These are phyloP conservation scores for Zygnema circumcarinatum DNA, from an alignment of 139 green algal genomes.

Conservation along the genomic window DNA sequence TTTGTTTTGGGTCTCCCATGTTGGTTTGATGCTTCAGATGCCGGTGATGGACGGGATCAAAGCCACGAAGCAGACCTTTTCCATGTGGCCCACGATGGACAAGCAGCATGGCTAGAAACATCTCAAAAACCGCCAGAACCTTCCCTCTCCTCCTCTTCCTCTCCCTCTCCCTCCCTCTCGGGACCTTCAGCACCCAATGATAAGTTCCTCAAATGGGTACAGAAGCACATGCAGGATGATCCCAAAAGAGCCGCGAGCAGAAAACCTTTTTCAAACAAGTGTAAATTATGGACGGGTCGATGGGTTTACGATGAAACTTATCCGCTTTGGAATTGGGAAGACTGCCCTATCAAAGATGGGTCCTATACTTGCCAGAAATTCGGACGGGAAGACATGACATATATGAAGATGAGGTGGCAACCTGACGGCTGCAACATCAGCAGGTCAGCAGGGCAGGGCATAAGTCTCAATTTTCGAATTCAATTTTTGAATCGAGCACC, in stretches of 20 bases:
- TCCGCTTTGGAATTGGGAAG: constrained; percentile 1
- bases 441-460: too few species aligned
- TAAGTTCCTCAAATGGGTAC: background rate
- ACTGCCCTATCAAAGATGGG: background rate
- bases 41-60: too few species aligned
- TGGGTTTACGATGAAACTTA: constrained; percentile 9
- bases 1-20: too few species aligned
- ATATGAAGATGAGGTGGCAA: constrained; percentile 38
- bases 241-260: background rate
- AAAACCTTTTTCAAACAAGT: background rate
- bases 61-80: background rate
- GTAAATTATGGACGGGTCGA: constrained; percentile 23
- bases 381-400: background rate
- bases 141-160: background rate
- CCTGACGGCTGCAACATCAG: constrained; percentile 2
- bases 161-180: background rate
- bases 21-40: too few species aligned
- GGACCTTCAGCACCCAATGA: too few species aligned
- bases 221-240: background rate
- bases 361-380: constrained; percentile 10
- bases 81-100: background rate
- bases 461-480: too few species aligned
- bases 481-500: too few species aligned
- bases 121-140: background rate
- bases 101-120: background rate